Evolutionary conservation across 1,284 basidiomycete species (phyloP).

Genomic region (Pholiota adiposa): DNA sequence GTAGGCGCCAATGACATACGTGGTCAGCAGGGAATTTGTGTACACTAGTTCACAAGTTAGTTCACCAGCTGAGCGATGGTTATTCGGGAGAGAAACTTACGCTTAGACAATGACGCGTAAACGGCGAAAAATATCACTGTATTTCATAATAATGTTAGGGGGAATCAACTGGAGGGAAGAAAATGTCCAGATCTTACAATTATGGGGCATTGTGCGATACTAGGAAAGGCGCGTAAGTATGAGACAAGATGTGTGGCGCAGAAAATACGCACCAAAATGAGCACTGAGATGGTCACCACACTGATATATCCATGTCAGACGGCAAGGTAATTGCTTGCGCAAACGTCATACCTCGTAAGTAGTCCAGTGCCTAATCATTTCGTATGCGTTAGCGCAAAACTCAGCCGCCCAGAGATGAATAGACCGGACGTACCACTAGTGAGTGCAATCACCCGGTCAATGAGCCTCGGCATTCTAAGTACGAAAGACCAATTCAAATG

Average conservation of each 20-base stretch:
- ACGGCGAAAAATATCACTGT: neutral
- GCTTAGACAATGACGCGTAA: neutral
- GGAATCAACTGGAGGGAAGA: neutral
- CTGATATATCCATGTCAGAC: neutral
- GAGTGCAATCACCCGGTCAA: constrained; percentile 8
- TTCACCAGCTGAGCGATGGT: neutral
- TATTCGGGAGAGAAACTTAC: neutral
- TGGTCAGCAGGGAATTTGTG: neutral
- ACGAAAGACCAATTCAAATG: too few relatives aligned
- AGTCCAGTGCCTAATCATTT: constrained; percentile 6
- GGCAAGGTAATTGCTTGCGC: neutral
- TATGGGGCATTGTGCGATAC: constrained; percentile 8
- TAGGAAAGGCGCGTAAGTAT: neutral
- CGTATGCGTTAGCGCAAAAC: neutral
- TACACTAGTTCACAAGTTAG: neutral
- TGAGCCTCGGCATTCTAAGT: neutral
- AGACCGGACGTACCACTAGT: constrained; percentile 3
- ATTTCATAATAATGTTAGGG: neutral
- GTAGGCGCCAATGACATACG: neutral
- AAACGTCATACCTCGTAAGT: constrained; percentile 1
- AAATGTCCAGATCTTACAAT: neutral
- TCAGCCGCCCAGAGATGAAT: too few relatives aligned
- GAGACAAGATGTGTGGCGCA: neutral
- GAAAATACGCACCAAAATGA: constrained; percentile 5
- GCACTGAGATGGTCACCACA: constrained; percentile 1